Percentiles rank a stretch among this genome's conserved stretches.
phyloP scores from a whole-genome alignment of 2,329 filamentous ascomycete species.

The Shiraia sp. region DNA sequence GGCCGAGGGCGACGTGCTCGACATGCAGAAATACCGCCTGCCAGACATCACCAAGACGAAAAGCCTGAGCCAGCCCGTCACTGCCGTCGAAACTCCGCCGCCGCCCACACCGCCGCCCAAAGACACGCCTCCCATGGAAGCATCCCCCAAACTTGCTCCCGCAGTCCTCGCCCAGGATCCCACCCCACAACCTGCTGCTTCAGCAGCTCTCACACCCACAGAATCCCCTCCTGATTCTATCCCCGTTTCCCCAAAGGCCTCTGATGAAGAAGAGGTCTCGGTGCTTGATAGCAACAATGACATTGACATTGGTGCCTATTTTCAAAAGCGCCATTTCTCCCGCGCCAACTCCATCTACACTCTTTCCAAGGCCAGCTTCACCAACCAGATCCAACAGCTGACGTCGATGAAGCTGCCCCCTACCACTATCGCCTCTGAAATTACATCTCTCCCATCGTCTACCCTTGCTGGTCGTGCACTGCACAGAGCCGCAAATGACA shows the following conservation, averaged over 20 bases:
- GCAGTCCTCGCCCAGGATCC: constrained; percentile 59
- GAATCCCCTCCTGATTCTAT: constrained; percentile 40
- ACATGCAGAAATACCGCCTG: constrained; percentile 74
- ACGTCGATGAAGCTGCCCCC: constrained; percentile 89
- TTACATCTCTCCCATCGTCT: constrained; percentile 82
- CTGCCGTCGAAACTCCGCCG: constrained; percentile 3
- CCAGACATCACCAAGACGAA: constrained; percentile 72
- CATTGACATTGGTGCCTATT: constrained; percentile 63
- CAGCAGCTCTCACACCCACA: background rate
- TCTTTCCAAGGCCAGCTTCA: constrained; percentile 87
- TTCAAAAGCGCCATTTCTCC: constrained; percentile 64
- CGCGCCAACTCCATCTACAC: constrained; percentile 86
- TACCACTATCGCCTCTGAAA: constrained; percentile 79
- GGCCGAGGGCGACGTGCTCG: constrained; percentile 60
- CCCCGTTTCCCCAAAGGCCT: constrained; percentile 56
- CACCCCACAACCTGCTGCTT: constrained; percentile 23
- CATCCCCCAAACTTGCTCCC: constrained; percentile 30
- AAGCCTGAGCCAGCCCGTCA: constrained; percentile 47
- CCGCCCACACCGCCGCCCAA: constrained; percentile 57
- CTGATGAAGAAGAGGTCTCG: constrained; percentile 27
- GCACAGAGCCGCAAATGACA: constrained; percentile 87
- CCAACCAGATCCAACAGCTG: constrained; percentile 88
- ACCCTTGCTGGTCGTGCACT: constrained; percentile 81
- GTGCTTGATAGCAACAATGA: constrained; percentile 43
- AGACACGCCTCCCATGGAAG: constrained; percentile 42